Evolutionary conservation across 2,329 filamentous ascomycete species (phyloP).

Genomic region (Microdochium nivale): DNA sequence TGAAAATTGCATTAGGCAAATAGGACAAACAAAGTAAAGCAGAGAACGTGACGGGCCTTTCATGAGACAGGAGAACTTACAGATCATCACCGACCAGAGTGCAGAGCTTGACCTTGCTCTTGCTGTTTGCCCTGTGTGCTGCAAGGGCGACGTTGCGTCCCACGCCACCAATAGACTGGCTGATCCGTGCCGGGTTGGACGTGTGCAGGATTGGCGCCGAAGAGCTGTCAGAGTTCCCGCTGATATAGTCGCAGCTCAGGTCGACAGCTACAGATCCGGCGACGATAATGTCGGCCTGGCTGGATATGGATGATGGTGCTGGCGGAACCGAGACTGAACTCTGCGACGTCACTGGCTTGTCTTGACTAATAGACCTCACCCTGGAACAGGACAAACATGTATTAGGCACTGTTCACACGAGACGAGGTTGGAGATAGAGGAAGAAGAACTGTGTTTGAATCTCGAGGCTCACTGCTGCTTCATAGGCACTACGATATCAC

Average conservation of each 20-base stretch:
- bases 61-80: constrained; percentile 35
- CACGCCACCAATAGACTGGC: constrained; percentile 80
- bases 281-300: constrained; percentile 62
- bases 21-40: too few species aligned
- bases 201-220: constrained; percentile 54
- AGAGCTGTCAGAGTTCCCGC: constrained; percentile 15
- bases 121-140: constrained; percentile 57
- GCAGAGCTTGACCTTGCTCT: constrained; percentile 59
- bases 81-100: constrained; percentile 75
- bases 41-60: too few species aligned
- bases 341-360: background rate
- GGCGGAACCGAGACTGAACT: background rate
- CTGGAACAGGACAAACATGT: background rate
- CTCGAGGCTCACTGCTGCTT: constrained; percentile 20
- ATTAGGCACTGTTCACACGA: background rate
- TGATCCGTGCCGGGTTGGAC: constrained; percentile 77
- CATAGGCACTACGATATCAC: constrained; percentile 9
- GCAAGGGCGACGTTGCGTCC: constrained; percentile 87
- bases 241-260: constrained; percentile 68
- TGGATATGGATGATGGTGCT: background rate
- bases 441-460: constrained; percentile 9
- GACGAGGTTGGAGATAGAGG: constrained; percentile 9
- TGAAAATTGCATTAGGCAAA: too few species aligned
- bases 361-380: constrained; percentile 2
- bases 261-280: constrained; percentile 88